A percentile compares a stretch with the other conserved stretches of the same genome.
Evolutionary conservation across 805 yeast species (phyloP).

Genomic region (Candida gorgasii): DNA sequence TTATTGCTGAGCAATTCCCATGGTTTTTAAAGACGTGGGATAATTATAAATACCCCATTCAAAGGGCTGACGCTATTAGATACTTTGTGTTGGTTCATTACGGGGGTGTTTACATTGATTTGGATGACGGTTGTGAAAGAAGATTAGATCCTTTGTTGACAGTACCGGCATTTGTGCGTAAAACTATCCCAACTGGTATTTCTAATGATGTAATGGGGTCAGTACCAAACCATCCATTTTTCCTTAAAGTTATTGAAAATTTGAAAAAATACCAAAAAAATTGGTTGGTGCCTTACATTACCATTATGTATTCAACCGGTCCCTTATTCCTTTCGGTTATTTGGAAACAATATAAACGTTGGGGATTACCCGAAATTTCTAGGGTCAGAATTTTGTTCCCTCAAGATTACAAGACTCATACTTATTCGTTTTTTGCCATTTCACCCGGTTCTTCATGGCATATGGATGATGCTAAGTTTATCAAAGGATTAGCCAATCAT

Average conservation of each 20-base stretch:
- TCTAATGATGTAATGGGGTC: constrained; percentile 94
- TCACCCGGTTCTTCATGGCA: constrained; percentile 93
- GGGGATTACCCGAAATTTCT: constrained; percentile 69
- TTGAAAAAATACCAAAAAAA: constrained; percentile 60
- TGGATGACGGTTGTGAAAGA: constrained; percentile 86
- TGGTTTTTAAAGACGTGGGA: constrained; percentile 87
- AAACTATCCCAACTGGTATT: constrained; percentile 87
- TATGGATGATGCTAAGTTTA: constrained; percentile 77
- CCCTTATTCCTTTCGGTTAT: constrained; percentile 83
- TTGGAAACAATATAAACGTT: constrained; percentile 84
- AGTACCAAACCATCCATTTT: constrained; percentile 84
- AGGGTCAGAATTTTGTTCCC: constrained; percentile 72
- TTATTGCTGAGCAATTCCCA: constrained; percentile 75
- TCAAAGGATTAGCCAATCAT: constrained; percentile 73
- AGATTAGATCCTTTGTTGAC: constrained; percentile 77
- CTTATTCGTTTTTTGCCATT: constrained; percentile 68
- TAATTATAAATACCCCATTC: constrained; percentile 73
- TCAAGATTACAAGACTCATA: constrained; percentile 62
- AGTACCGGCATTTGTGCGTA: constrained; percentile 83
- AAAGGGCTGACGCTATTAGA: constrained; percentile 88
- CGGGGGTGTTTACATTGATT: constrained; percentile 89
- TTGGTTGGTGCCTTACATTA: constrained; percentile 84
- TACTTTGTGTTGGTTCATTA: constrained; percentile 80
- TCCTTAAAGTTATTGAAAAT: constrained; percentile 64
- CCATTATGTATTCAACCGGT: constrained; percentile 93